Percentiles rank a stretch among this genome's conserved stretches.
Evolutionary conservation across 441 rosid genomes (phyloP).

Genomic region (Kokia cookei): DNA sequence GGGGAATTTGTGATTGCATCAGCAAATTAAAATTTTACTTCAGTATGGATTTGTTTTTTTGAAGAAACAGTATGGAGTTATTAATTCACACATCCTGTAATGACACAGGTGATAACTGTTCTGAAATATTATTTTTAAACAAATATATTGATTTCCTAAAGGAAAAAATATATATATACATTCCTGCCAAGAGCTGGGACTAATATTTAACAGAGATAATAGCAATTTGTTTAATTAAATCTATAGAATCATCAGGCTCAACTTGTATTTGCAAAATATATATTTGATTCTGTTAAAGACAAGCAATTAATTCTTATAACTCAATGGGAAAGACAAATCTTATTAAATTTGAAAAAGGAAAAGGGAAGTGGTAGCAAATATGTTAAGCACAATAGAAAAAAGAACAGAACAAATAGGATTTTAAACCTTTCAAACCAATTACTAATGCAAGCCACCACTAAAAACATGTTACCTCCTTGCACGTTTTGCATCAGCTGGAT

Average conservation of each 20-base stretch:
- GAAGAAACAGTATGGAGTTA: background rate
- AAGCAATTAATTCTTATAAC: background rate
- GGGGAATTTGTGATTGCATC: background rate
- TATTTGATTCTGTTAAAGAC: background rate
- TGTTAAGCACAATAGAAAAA: conserved; percentile 2
- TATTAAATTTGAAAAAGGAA: background rate
- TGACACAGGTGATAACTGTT: background rate
- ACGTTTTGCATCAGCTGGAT: conserved; percentile 66
- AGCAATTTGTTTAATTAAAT: background rate
- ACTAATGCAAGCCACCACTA: conserved; percentile 7
- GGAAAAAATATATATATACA: background rate
- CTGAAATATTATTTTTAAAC: background rate
- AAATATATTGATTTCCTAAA: background rate
- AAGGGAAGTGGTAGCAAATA: background rate
- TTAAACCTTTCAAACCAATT: conserved; percentile 7
- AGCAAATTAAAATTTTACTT: conserved; percentile 2
- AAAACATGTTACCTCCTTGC: conserved; percentile 58
- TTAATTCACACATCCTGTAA: background rate
- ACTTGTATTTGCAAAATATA: background rate
- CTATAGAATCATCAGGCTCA: conserved; percentile 1
- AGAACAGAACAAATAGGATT: background rate
- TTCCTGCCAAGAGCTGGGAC: background rate
- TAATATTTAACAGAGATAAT: background rate
- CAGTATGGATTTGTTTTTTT: background rate
- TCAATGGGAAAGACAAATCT: background rate